Conservation (phyloP, 2,329 filamentous ascomycete species). For the Knoxdaviesia capensis region DNA sequence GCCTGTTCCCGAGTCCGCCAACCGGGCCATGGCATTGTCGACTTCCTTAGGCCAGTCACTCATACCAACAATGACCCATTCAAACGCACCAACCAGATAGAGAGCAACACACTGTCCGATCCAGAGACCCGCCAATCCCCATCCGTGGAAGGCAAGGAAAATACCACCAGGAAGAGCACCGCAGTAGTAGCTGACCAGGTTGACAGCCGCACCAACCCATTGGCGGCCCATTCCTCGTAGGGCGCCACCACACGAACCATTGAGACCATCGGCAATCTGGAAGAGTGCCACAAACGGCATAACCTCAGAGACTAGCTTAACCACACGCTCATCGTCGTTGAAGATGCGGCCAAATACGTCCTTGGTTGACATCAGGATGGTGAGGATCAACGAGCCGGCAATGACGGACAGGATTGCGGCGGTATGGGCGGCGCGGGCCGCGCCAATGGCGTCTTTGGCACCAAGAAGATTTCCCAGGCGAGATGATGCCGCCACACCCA, state of each 20-base stretch:
- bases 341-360: slow-evolving; percentile 61
- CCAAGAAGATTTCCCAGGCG: slow-evolving; percentile 67
- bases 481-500: slow-evolving; percentile 63
- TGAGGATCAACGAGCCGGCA: slow-evolving; percentile 46
- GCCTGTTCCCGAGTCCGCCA: slow-evolving; percentile 18
- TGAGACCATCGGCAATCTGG: slow-evolving; percentile 75
- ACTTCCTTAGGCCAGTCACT: slow-evolving; percentile 64
- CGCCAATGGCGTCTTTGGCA: slow-evolving; percentile 41
- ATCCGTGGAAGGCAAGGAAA: slow-evolving; percentile 69
- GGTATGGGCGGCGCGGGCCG: slow-evolving; percentile 51
- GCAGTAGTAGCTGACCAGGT: slow-evolving; percentile 66
- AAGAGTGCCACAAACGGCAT: slow-evolving; percentile 78
- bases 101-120: slow-evolving; percentile 65
- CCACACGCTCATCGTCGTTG: slow-evolving; percentile 55
- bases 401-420: slow-evolving; percentile 55
- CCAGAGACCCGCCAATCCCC: slow-evolving; percentile 67
- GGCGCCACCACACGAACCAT: slow-evolving; percentile 65
- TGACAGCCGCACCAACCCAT: slow-evolving; percentile 67
- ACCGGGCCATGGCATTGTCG: slow-evolving; percentile 45
- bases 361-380: slow-evolving; percentile 47
- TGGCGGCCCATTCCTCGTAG: slow-evolving; percentile 72
- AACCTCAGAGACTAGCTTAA: slow-evolving; percentile 52
- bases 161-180: slow-evolving; percentile 67
- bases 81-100: slow-evolving; percentile 56
- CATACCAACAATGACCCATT: slow-evolving; percentile 62